phyloP scores from a whole-genome alignment of 805 yeast species.

The Ogataea allantospora region DNA sequence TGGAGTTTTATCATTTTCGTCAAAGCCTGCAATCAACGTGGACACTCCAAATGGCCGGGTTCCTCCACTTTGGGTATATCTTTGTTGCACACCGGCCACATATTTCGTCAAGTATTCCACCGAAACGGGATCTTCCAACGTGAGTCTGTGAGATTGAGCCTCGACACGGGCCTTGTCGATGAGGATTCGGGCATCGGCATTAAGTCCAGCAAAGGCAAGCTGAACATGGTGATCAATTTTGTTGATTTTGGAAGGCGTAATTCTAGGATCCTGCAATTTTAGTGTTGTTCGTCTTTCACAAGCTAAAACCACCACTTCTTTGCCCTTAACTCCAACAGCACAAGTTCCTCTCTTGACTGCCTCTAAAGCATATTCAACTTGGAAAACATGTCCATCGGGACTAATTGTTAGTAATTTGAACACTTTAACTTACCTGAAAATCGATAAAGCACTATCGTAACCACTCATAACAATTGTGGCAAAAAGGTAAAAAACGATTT shows the following conservation, averaged over 20 bases:
- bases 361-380: constrained; percentile 96
- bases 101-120: constrained; percentile 90
- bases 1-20: constrained; percentile 77
- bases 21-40: constrained; percentile 94
- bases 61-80: constrained; percentile 97
- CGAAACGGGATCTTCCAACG: constrained; percentile 91
- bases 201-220: constrained; percentile 93
- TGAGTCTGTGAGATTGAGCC: constrained; percentile 91
- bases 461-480: constrained; percentile 71
- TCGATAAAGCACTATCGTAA: constrained; percentile 97
- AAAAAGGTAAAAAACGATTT: constrained; percentile 2
- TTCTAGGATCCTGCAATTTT: constrained; percentile 94
- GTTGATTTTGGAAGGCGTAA: constrained; percentile 92
- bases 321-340: constrained; percentile 95
- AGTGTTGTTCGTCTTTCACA: constrained; percentile 95
- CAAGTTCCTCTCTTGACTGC: constrained; percentile 98
- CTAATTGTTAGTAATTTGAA: constrained; percentile 37
- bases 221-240: constrained; percentile 87
- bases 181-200: constrained; percentile 96
- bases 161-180: constrained; percentile 95
- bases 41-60: constrained; percentile 97
- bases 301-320: constrained; percentile 84
- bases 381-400: constrained; percentile 99
- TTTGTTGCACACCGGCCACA: constrained; percentile 97
- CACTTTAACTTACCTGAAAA: constrained; percentile 73